Evolutionary conservation across 2,329 filamentous ascomycete species (phyloP), one percentile per base, ranked within the genome.

Genomic region (Cordyceps militaris): DNA sequence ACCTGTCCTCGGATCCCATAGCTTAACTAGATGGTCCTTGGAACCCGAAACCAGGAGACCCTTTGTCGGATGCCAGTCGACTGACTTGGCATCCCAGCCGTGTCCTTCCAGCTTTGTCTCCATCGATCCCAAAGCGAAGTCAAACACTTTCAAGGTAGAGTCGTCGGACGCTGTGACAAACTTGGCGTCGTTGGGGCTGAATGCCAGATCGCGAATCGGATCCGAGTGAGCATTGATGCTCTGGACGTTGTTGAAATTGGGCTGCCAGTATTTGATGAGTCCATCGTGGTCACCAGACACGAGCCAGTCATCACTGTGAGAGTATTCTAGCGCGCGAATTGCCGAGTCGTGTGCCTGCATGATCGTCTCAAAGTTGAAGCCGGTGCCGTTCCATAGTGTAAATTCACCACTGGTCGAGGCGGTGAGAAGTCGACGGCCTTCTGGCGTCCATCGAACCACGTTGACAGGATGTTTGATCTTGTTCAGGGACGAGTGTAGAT

Each of bases 341-440:
- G 90, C 89, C 57, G 86, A 85, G 73, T 97, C 93, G 72, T 97
- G 93, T 40, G 93, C 93, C 77, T 96, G 92, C 89, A 97, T 97
- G 28, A 99, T 97, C 3, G 94, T 97, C 75, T 99, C 94, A 66
- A 99, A 99, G 72, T 99, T 97, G 81, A 99, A 99, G 24, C 91
- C 93, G 44, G 93, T 97, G 62, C 94, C 94, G 70, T 99, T 99
- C 94, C 94, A 99, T 3, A 99, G 75, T 40, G 95, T 99, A 67
- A 99, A 99, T 71, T 99, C 94, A 67, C 94, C 94, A 70, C 93
- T 97, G 64, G 91, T 96, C 0, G 92, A 96, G 23, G 91, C 94
- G 0, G 94, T 97, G 69, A 99, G 80, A 58, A 99, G 76, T 64
- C 94, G 82, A 61, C 94, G 86, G 28, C 94, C 94, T 72, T 99